These are phyloP conservation scores for Pyrenula aspistea DNA, from an alignment of 495 filamentous ascomycete genomes.

Conservation along the genomic window DNA sequence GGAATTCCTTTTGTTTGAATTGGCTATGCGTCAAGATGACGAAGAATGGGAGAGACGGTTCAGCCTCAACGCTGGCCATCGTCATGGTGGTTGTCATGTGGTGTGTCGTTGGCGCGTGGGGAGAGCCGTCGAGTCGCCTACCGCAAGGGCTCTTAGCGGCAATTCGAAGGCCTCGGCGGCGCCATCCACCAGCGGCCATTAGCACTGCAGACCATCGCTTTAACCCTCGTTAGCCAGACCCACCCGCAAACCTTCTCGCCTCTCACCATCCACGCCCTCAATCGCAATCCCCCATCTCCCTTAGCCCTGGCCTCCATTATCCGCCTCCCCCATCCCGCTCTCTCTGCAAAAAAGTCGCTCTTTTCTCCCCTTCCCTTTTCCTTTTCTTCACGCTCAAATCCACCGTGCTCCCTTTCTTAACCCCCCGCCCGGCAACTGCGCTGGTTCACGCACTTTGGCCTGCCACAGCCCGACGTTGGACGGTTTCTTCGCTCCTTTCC, in stretches of 20 bases:
- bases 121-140: no score
- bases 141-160: no score
- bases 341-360: background rate
- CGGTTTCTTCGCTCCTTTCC: slow-evolving; percentile 8
- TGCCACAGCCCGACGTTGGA: slow-evolving; percentile 13
- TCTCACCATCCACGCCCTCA: slow-evolving; percentile 11
- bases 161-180: background rate
- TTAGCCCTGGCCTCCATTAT: slow-evolving; percentile 10
- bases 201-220: slow-evolving; percentile 1
- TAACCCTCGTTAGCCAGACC: slow-evolving; percentile 4
- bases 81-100: no score
- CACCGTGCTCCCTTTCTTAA: background rate
- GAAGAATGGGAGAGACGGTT: no score
- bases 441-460: background rate
- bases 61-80: no score
- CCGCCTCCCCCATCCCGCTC: slow-evolving; percentile 3
- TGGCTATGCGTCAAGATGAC: no score
- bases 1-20: no score
- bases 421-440: background rate
- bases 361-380: background rate
- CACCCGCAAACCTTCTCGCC: slow-evolving; percentile 4
- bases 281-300: slow-evolving; percentile 6
- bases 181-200: background rate
- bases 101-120: no score
- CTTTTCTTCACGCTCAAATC: slow-evolving; percentile 1